phyloP scores from a whole-genome alignment of 2,329 filamentous ascomycete genomes.

The Lasiodiplodia hormozganensis region DNA sequence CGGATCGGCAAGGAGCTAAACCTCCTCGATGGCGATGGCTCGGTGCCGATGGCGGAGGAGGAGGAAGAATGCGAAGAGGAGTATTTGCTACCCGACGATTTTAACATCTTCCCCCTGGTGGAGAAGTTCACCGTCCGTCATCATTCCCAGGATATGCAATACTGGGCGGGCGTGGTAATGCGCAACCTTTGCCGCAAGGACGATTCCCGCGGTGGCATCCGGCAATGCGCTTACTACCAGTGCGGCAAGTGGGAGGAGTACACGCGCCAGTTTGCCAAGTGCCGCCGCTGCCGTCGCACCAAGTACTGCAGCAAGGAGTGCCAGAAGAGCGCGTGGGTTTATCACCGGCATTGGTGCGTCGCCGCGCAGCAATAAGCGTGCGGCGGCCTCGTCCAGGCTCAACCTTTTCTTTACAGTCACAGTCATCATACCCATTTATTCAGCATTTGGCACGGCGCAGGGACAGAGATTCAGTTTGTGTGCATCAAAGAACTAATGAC shows the following conservation, averaged over 20 bases:
- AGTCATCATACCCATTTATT: constrained; percentile 38
- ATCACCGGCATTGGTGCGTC: constrained; percentile 97
- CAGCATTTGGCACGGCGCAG: constrained; percentile 52
- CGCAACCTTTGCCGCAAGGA: constrained; percentile 98
- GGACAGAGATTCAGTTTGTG: constrained; percentile 34
- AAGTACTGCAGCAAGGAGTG: constrained; percentile 99
- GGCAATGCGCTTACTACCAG: constrained; percentile 97
- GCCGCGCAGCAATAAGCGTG: constrained; percentile 61
- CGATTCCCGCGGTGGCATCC: constrained; percentile 89
- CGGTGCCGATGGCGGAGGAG: constrained; percentile 49
- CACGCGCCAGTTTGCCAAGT: constrained; percentile 96
- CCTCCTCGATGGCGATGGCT: constrained; percentile 73
- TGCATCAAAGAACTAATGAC: constrained; percentile 31
- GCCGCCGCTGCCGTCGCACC: constrained; percentile 90
- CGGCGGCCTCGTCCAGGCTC: constrained; percentile 5
- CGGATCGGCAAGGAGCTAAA: constrained; percentile 83
- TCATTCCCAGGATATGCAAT: constrained; percentile 97
- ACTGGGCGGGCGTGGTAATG: constrained; percentile 99
- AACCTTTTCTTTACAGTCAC: constrained; percentile 28
- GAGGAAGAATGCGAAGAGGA: constrained; percentile 79
- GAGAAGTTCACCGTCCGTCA: constrained; percentile 98
- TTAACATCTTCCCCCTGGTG: constrained; percentile 97
- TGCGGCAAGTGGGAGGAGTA: constrained; percentile 99
- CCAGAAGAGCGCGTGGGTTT: constrained; percentile 98
- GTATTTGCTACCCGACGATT: constrained; percentile 89